Evolutionary conservation across 1,284 basidiomycete species (phyloP).

Genomic region (Malassezia globosa): DNA sequence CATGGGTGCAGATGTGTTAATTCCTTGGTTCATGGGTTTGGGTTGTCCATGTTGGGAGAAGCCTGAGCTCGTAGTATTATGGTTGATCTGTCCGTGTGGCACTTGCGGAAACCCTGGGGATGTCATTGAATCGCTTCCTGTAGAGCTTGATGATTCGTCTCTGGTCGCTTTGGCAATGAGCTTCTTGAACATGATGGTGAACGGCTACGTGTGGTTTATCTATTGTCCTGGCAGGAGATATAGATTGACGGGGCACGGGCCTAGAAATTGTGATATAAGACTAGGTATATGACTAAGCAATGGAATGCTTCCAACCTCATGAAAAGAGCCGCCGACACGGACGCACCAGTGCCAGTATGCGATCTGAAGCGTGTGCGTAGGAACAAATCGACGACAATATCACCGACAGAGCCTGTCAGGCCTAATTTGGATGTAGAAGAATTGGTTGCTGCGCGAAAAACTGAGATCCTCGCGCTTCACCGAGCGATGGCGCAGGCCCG

Average conservation of each 20-base stretch:
- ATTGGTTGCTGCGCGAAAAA: constrained; percentile 5
- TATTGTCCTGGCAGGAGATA: no score
- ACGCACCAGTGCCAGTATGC: background rate
- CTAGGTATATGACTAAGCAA: no score
- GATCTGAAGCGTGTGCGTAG: background rate
- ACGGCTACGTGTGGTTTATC: no score
- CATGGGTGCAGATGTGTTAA: no score
- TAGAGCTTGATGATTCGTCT: no score
- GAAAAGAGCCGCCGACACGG: constrained; percentile 1
- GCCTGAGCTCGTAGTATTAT: no score
- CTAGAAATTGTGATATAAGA: background rate
- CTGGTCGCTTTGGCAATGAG: background rate
- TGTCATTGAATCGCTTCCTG: no score
- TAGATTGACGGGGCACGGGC: background rate
- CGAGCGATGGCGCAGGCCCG: constrained; percentile 15
- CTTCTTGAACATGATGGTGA: background rate
- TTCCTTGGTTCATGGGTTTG: no score
- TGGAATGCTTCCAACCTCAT: no score
- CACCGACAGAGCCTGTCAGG: background rate
- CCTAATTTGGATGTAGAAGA: constrained; percentile 9
- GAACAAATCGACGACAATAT: background rate
- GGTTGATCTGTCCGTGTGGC: no score
- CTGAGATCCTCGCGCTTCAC: constrained; percentile 15
- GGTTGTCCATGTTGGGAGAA: no score
- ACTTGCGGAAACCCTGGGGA: no score